Percentiles rank a stretch among this genome's conserved stretches.
Conservation (phyloP, 192 early-diverging fungal genomes). For the Dimargaris xerosporica region DNA sequence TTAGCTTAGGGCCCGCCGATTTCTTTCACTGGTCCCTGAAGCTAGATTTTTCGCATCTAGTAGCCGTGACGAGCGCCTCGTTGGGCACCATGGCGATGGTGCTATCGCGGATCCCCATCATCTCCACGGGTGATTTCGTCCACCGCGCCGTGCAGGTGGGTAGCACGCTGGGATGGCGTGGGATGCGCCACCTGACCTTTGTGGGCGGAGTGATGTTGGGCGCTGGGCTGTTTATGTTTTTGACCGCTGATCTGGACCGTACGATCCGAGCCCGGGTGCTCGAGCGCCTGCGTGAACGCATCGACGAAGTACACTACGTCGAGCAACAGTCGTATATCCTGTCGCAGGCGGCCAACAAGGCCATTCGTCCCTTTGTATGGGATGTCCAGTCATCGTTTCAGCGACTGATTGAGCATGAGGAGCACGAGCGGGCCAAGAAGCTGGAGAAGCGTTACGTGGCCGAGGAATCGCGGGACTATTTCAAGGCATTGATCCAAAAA, state of each 20-base stretch:
- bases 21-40: not conserved
- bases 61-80: conserved; percentile 1
- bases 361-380: conserved; percentile 51
- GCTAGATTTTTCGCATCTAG: not conserved
- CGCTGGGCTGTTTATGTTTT: conserved; percentile 40
- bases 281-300: conserved; percentile 27
- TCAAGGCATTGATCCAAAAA: conserved; percentile 19
- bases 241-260: conserved; percentile 51
- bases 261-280: conserved; percentile 56
- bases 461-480: conserved; percentile 50
- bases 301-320: conserved; percentile 33
- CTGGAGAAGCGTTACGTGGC: conserved; percentile 36
- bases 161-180: conserved; percentile 11
- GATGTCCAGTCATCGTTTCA: conserved; percentile 53
- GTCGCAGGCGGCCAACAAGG: conserved; percentile 41
- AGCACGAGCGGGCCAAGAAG: conserved; percentile 42
- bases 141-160: not conserved
- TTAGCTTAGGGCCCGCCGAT: not conserved
- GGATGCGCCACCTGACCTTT: conserved; percentile 26
- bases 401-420: conserved; percentile 54
- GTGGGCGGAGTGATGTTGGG: conserved; percentile 22
- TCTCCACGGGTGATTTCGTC: not conserved
- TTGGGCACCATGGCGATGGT: conserved; percentile 4
- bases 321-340: conserved; percentile 47
- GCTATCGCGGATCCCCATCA: not conserved